Conservation (phyloP, 129 eudicot genomes). For the Heracleum sosnowskyi region DNA sequence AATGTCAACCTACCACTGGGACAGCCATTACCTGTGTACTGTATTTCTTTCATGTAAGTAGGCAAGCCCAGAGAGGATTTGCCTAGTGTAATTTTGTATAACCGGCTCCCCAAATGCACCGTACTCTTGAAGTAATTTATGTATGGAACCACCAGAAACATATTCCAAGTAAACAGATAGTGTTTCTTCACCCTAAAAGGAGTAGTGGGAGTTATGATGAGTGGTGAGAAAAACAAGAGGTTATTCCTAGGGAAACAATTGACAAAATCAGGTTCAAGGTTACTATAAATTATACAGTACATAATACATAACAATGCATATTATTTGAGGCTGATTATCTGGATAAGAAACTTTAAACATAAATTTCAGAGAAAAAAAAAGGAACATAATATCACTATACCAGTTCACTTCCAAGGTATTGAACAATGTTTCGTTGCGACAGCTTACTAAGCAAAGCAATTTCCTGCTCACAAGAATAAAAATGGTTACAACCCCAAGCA, state of each 20-base stretch:
- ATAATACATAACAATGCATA: background rate
- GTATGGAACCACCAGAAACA: conserved; percentile 93
- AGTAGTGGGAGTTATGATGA: conserved; percentile 5
- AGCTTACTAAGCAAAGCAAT: conserved; percentile 66
- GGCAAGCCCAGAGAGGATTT: conserved; percentile 72
- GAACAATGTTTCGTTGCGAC: conserved; percentile 78
- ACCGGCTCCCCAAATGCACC: conserved; percentile 89
- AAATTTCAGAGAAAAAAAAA: background rate
- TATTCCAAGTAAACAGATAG: conserved; percentile 82
- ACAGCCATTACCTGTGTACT: conserved; percentile 62
- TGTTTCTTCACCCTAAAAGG: conserved; percentile 64
- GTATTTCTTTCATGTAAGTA: conserved; percentile 79
- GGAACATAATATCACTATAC: conserved; percentile 25
- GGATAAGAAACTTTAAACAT: background rate
- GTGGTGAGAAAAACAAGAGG: background rate
- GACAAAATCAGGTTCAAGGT: background rate
- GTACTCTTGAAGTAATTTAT: conserved; percentile 81
- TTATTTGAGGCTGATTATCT: background rate
- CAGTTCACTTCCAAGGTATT: conserved; percentile 84
- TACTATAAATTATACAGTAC: background rate
- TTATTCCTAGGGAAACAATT: background rate
- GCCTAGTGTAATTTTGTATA: conserved; percentile 87
- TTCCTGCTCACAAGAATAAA: conserved; percentile 48
- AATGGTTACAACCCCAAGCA: conserved; percentile 3
- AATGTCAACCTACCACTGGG: background rate